These are phyloP conservation scores for Claviceps monticola DNA, from an alignment of 2,329 filamentous ascomycete genomes.

Conservation along the genomic window DNA sequence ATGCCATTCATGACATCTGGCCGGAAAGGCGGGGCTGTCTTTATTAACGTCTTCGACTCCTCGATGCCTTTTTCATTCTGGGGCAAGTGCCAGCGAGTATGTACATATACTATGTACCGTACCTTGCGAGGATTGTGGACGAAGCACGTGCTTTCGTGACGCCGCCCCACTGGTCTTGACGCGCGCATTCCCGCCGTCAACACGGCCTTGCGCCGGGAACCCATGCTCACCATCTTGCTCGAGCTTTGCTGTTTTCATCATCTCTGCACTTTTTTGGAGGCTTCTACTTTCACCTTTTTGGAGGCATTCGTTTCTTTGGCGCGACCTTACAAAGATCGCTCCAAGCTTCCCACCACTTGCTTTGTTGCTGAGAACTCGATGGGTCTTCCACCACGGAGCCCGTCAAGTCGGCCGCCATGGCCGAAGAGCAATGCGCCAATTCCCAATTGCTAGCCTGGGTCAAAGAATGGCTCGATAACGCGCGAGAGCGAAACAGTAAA, in stretches of 20 bases:
- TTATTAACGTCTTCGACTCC: too few relatives aligned
- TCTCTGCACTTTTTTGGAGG: neutral
- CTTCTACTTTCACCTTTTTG: neutral
- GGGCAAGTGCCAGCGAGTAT: too few relatives aligned
- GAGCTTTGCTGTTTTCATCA: neutral
- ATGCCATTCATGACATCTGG: too few relatives aligned
- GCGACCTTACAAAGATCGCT: neutral
- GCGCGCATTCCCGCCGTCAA: too few relatives aligned
- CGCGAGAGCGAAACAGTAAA: conserved; percentile 55
- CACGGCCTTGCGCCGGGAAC: neutral
- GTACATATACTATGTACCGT: too few relatives aligned
- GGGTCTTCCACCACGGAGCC: neutral
- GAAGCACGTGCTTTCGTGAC: conserved; percentile 3
- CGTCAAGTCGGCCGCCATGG: conserved; percentile 1
- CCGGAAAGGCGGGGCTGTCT: too few relatives aligned
- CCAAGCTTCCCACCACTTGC: neutral
- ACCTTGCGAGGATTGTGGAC: neutral
- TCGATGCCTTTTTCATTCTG: too few relatives aligned
- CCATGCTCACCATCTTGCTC: neutral
- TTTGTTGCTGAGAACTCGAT: neutral
- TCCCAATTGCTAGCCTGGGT: conserved; percentile 60
- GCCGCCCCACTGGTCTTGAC: neutral
- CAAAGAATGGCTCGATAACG: conserved; percentile 62
- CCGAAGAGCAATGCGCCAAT: conserved; percentile 42
- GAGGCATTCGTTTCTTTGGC: neutral